A percentile compares a stretch with the other conserved stretches of the same genome.
Evolutionary conservation across 225 moss, liverwort and hornwort genomes (phyloP).

Genomic region (Ulota crispa): DNA sequence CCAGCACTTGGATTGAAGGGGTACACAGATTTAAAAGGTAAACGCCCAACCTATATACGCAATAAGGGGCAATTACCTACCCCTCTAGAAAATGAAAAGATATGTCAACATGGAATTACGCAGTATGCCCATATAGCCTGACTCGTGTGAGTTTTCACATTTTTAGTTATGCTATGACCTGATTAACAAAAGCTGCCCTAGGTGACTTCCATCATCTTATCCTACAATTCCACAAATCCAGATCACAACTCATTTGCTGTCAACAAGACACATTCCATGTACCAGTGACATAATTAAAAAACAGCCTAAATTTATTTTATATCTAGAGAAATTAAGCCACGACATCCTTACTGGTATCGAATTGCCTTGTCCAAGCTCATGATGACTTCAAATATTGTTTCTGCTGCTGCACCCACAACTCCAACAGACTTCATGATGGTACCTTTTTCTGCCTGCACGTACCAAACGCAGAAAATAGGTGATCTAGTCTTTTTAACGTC

Average conservation of each 20-base stretch:
- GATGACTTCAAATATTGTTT: conserved; percentile 63
- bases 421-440: conserved; percentile 80
- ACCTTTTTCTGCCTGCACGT: conserved; percentile 61
- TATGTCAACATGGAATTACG: neutral
- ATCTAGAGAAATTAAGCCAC: neutral
- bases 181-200: neutral
- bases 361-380: conserved; percentile 73
- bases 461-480: conserved; percentile 14
- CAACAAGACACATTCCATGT: conserved; percentile 5
- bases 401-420: conserved; percentile 63
- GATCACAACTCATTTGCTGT: conserved; percentile 1
- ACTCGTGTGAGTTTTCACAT: conserved; percentile 1
- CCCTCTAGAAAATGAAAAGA: neutral
- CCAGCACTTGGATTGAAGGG: neutral
- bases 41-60: neutral
- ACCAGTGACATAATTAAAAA: neutral
- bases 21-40: neutral
- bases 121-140: neutral
- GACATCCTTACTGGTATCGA: conserved; percentile 60
- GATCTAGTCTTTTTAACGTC: neutral
- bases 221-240: neutral
- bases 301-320: neutral
- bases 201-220: neutral
- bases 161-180: neutral
- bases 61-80: neutral